Base-by-base conservation (phyloP, 2,329 filamentous ascomycete genomes). In the Aspergillus udagawae region DNA sequence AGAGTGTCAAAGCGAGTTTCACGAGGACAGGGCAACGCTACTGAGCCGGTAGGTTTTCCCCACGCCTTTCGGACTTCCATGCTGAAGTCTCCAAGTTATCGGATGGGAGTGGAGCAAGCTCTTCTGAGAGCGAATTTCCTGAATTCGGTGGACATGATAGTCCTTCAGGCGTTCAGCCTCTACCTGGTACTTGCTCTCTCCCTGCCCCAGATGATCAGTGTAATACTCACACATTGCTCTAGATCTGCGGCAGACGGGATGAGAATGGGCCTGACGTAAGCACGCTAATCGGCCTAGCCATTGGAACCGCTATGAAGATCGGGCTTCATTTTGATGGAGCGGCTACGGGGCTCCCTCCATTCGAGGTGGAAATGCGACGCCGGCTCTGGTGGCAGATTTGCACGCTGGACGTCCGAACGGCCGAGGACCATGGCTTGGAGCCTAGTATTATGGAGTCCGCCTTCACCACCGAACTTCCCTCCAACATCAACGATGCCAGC, bases 301-400 rank as follows among this genome's bases (percentile, higher is more conserved):
- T 61, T 21, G 56, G 53, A 2, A 58, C 57, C 17, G 61, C 61
- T 4, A 35, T 60, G 17, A 63, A 60, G 2, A 59, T 55, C 10
- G 53, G 56, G 6, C 54, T 65, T 8, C 58, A 66, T 42, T 44
- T 44, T 14, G 63, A 63, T 10, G 52, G 50, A 44, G 53, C 41
- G 12, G 10, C 17, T 12, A 48, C 50, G 21, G 32, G 29, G 2
- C 8, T 54, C 9, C 10, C 56, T 9, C 63, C 58, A 1, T 65
- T 66, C 7, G 60, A 68, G n/a, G 54, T 51, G 1, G 63, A 64
- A 54, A 61, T 64, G 47, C 62, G 58, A 2, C 60, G 62, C 27
- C 60, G 63, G n/a, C 55, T 67, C 14, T 67, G 65, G 65, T 66
- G 65, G 65, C 62, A 67, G n/a, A 57, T 67, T 2, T 64, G 53